Evolutionary conservation across 1,284 basidiomycete genomes (phyloP).

Genomic region (Fomitopsis betulina): DNA sequence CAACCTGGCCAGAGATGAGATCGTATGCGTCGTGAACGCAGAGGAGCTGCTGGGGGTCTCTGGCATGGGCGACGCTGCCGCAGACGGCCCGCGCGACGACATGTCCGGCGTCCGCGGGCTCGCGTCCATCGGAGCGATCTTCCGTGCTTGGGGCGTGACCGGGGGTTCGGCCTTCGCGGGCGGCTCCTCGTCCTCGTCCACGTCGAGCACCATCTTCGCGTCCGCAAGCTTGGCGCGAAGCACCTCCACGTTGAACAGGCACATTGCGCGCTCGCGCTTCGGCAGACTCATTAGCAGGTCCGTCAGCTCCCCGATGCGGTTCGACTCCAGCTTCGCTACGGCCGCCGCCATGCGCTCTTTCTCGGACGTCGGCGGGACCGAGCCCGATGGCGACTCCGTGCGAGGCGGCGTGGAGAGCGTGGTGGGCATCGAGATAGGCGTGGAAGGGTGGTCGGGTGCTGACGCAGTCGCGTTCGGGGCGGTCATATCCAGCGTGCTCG

Average conservation of each 20-base stretch:
- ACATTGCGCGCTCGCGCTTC: conserved; percentile 86
- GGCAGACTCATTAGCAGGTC: conserved; percentile 81
- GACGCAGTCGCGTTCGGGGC: conserved; percentile 68
- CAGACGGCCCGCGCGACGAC: conserved; percentile 67
- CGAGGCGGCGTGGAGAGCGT: conserved; percentile 73
- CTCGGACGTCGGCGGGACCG: conserved; percentile 66
- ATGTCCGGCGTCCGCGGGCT: conserved; percentile 70
- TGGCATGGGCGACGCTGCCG: conserved; percentile 63
- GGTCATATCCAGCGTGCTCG: conserved; percentile 54
- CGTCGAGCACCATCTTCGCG: conserved; percentile 77
- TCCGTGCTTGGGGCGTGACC: conserved; percentile 61
- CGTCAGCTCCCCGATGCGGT: conserved; percentile 57
- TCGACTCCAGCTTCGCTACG: conserved; percentile 56
- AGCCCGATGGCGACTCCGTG: conserved; percentile 76
- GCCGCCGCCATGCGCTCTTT: conserved; percentile 71
- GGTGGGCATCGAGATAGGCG: conserved; percentile 70
- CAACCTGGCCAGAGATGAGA: conserved; percentile 57
- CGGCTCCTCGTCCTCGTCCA: conserved; percentile 51
- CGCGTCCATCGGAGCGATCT: conserved; percentile 38
- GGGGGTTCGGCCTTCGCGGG: conserved; percentile 33
- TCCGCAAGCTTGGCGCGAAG: conserved; percentile 76
- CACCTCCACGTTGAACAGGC: conserved; percentile 83
- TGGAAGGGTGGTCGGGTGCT: conserved; percentile 78
- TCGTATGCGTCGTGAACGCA: conserved; percentile 21
- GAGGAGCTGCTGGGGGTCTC: conserved; percentile 28